phyloP scores from a whole-genome alignment of 371 early-diverging fungal genomes.

The Actinomortierella ambigua region DNA sequence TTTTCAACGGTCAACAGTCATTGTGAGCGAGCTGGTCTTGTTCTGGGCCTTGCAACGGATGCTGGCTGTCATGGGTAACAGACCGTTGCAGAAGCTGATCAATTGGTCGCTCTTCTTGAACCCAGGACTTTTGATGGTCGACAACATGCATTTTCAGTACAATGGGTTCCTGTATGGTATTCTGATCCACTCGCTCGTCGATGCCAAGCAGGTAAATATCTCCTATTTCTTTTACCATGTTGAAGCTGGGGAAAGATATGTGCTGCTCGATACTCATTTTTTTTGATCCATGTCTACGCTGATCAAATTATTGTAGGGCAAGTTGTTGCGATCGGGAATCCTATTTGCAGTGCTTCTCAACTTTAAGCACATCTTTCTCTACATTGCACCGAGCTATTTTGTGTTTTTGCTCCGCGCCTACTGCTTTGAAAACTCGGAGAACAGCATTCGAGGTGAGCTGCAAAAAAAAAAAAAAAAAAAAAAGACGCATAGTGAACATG shows the following conservation, averaged over 20 bases:
- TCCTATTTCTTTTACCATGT: not conserved
- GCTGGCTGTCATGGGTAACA: constrained; percentile 36
- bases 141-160: constrained; percentile 97
- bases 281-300: no score
- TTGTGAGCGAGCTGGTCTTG: constrained; percentile 80
- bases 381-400: constrained; percentile 95
- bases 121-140: constrained; percentile 87
- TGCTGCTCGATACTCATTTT: constrained; percentile 1
- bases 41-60: constrained; percentile 65
- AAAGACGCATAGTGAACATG: no score
- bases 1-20: constrained; percentile 87
- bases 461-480: no score
- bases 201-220: constrained; percentile 68
- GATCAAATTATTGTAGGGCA: constrained; percentile 48
- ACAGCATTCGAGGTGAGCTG: constrained; percentile 37
- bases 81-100: constrained; percentile 43
- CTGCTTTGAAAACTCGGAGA: constrained; percentile 59
- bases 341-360: constrained; percentile 89
- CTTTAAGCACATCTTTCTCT: constrained; percentile 97
- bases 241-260: not conserved
- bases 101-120: constrained; percentile 68
- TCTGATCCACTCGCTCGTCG: constrained; percentile 77
- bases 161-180: constrained; percentile 95
- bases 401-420: constrained; percentile 86
- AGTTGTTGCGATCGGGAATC: constrained; percentile 71